Percentiles rank a stretch among this genome's conserved stretches.
phyloP scores from a whole-genome alignment of 768 basidiomycete species.

The Saitozyma sp. region DNA sequence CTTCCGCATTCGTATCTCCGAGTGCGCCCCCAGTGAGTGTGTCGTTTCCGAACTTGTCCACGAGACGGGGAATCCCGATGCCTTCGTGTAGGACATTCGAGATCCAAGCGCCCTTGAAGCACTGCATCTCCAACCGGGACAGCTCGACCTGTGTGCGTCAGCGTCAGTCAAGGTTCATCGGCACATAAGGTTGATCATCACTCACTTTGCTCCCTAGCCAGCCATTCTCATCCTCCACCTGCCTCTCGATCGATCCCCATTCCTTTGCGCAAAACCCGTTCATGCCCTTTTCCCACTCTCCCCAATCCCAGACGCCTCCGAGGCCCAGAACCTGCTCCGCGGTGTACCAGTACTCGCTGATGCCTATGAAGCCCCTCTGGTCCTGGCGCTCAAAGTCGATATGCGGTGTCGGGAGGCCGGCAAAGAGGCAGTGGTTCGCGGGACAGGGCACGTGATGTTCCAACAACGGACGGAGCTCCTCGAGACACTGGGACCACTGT shows the following conservation, averaged over 20 bases:
- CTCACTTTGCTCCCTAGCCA: constrained; percentile 59
- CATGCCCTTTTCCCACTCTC: constrained; percentile 92
- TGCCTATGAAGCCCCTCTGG: constrained; percentile 76
- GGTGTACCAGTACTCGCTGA: constrained; percentile 99
- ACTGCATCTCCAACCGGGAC: constrained; percentile 89
- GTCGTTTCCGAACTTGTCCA: constrained; percentile 77
- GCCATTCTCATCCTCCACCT: constrained; percentile 62
- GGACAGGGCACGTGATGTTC: constrained; percentile 82
- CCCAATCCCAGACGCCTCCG: constrained; percentile 92
- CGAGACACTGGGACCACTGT: constrained; percentile 81
- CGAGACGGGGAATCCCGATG: constrained; percentile 86
- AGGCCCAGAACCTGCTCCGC: constrained; percentile 94
- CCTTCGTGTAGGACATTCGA: constrained; percentile 95
- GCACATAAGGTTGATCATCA: neutral
- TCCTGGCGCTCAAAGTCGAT: constrained; percentile 74
- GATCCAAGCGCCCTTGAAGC: constrained; percentile 99
- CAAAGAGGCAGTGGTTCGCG: constrained; percentile 76
- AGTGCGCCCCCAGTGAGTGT: constrained; percentile 59
- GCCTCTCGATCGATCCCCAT: constrained; percentile 72
- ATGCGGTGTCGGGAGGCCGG: constrained; percentile 86
- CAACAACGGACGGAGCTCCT: constrained; percentile 70
- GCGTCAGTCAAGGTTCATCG: neutral
- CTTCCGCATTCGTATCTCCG: constrained; percentile 60
- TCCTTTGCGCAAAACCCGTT: constrained; percentile 75
- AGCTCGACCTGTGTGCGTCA: constrained; percentile 63